Evolutionary conservation across 495 filamentous ascomycete genomes (phyloP), one percentile per base, ranked within the genome.

Genomic region (Talaromyces nanjingensis): DNA sequence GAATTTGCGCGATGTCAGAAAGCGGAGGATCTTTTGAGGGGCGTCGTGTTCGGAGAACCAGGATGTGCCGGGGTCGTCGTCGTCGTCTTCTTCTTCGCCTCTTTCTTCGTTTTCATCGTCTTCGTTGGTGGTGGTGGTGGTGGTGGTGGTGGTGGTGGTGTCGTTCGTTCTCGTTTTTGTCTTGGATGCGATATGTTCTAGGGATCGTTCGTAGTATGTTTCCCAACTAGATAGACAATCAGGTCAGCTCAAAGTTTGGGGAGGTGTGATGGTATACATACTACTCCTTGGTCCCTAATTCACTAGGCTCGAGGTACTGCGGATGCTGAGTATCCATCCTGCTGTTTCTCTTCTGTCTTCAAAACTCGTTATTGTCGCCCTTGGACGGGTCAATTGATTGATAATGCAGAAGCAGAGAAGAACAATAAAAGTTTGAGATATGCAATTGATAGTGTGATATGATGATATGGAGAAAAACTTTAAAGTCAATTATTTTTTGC

Each of bases 241-340:
- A 42, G 14, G 4, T 37, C 9, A 8, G 14, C 14, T 9, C 37
- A 42, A 16, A 5, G 12, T 14, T 14, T 12, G 4, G 37, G 16
- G 37, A 42, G 37, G 4, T 5, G 12, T 16, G 14, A 16, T 42
- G 27, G 39, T 6, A 29, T 12, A 75, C 74, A 42, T 74, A 84
- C 82, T 84, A 84, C 65, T 84, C 78, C 67, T 81, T 84, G 45
- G 79, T 81, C 59, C 82, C 82, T 18, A 84, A 73, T 68, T 83
- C 76, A 63, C 81, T 84, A 27, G 82, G 80, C 25, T 74, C 72
- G 14, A 84, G 72, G 67, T 81, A 77, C 4, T 72, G 68, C 6
- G 79, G 79, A 45, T 75, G 73, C 22, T 65, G 54, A 6, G 69
- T 60, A 2, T 60, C 31, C 24, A 20, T 59, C 2, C n/a, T 37